phyloP scores from a whole-genome alignment of 129 eudicot species.

The Flaveria trinervia region DNA sequence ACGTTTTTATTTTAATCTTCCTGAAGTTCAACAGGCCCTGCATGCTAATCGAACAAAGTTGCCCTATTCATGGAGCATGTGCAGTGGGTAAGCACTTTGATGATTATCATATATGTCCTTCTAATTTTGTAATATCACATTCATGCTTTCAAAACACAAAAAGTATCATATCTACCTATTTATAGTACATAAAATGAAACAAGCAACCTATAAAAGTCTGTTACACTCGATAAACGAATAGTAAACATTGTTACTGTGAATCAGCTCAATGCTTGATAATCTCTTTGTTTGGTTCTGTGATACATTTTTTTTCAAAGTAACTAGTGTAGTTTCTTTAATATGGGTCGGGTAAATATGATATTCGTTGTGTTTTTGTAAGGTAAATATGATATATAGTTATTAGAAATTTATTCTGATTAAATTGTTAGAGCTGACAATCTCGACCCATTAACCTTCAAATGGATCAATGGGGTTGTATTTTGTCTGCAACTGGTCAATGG shows the following conservation, averaged over 20 bases:
- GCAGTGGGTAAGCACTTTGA: slow-evolving; percentile 63
- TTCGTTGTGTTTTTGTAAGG: too few relatives aligned
- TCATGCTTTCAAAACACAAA: not conserved
- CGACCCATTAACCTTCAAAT: too few relatives aligned
- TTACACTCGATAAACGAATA: not conserved
- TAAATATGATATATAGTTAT: too few relatives aligned
- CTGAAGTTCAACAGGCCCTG: slow-evolving; percentile 90
- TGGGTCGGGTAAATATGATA: not conserved
- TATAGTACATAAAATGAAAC: too few relatives aligned
- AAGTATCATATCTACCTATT: too few relatives aligned
- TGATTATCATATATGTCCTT: not conserved
- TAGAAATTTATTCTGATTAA: too few relatives aligned
- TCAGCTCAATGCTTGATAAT: not conserved
- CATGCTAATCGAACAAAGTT: slow-evolving; percentile 91
- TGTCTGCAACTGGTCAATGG: not conserved
- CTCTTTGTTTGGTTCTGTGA: not conserved
- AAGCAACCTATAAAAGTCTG: not conserved
- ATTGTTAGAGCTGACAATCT: too few relatives aligned
- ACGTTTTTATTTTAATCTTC: slow-evolving; percentile 85
- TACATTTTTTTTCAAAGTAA: not conserved
- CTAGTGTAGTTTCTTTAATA: not conserved
- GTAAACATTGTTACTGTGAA: not conserved
- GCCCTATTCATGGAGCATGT: slow-evolving; percentile 86
- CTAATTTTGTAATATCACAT: not conserved
- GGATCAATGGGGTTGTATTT: too few relatives aligned